These are phyloP conservation scores for Boletales sp. DNA, from an alignment of 768 basidiomycete genomes.

Conservation along the genomic window DNA sequence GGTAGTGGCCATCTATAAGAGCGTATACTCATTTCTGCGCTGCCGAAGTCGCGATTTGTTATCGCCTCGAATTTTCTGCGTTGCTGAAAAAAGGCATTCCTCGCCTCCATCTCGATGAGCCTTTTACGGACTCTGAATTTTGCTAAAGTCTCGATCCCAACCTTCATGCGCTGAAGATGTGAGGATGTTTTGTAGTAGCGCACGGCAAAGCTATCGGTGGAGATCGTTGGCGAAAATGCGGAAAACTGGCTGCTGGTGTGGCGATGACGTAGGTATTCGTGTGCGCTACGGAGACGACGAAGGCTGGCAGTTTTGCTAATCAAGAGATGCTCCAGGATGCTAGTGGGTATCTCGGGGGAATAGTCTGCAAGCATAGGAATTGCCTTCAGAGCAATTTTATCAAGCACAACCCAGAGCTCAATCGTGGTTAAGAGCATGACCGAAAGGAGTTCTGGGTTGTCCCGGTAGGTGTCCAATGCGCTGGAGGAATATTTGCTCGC, in stretches of 20 bases:
- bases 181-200: constrained; percentile 31
- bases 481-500: constrained; percentile 26
- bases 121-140: constrained; percentile 17
- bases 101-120: constrained; percentile 22
- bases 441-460: constrained; percentile 38
- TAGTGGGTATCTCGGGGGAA: constrained; percentile 30
- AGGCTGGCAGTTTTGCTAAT: constrained; percentile 28
- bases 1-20: constrained; percentile 41
- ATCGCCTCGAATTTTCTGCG: constrained; percentile 26
- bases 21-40: too few species aligned
- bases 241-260: constrained; percentile 23
- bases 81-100: constrained; percentile 21
- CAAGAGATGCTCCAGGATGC: constrained; percentile 26
- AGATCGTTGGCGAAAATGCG: constrained; percentile 29
- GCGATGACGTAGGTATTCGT: constrained; percentile 33
- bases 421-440: constrained; percentile 38
- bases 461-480: constrained; percentile 24
- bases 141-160: constrained; percentile 30
- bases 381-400: constrained; percentile 17
- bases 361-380: constrained; percentile 29
- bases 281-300: constrained; percentile 23
- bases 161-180: constrained; percentile 23
- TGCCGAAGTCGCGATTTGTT: constrained; percentile 29
- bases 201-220: constrained; percentile 26
- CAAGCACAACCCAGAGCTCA: constrained; percentile 39